A percentile compares a stretch with the other conserved stretches of the same genome.
Evolutionary conservation across 306 rosid genomes (phyloP).

Genomic region (Cucumis hystrix): DNA sequence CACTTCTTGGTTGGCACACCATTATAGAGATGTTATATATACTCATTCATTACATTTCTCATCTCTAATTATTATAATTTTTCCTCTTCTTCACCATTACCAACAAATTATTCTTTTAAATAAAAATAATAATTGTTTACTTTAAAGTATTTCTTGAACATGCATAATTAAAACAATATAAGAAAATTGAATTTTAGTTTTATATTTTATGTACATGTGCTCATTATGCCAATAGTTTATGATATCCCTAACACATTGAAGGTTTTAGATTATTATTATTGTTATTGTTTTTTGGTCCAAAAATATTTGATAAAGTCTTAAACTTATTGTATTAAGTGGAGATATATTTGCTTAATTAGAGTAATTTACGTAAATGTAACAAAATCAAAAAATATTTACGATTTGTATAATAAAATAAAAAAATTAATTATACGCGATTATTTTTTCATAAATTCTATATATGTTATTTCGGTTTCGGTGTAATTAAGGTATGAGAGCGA

Average conservation of each 20-base stretch:
- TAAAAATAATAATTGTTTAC: too few relatives aligned
- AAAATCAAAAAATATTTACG: too few relatives aligned
- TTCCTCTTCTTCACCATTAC: conserved; percentile 1
- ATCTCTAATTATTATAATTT: background rate
- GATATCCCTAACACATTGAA: background rate
- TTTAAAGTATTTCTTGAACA: background rate
- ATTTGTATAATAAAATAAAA: too few relatives aligned
- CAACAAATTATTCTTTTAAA: background rate
- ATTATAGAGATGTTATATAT: background rate
- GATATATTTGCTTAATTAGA: background rate
- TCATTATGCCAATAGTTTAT: background rate
- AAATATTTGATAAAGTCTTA: background rate
- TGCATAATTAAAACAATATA: background rate
- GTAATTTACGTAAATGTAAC: too few relatives aligned
- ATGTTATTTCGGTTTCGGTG: too few relatives aligned
- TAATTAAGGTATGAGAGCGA: too few relatives aligned
- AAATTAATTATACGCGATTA: too few relatives aligned
- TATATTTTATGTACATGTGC: background rate
- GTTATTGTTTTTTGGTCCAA: background rate
- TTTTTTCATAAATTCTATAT: too few relatives aligned
- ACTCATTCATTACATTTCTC: background rate
- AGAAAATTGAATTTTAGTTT: background rate
- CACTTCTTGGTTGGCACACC: conserved; percentile 5
- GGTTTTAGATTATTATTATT: background rate
- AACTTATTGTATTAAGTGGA: background rate